These are phyloP conservation scores for Limnomonas spitsbergensis DNA, from an alignment of 139 green algal species.

Conservation along the genomic window DNA sequence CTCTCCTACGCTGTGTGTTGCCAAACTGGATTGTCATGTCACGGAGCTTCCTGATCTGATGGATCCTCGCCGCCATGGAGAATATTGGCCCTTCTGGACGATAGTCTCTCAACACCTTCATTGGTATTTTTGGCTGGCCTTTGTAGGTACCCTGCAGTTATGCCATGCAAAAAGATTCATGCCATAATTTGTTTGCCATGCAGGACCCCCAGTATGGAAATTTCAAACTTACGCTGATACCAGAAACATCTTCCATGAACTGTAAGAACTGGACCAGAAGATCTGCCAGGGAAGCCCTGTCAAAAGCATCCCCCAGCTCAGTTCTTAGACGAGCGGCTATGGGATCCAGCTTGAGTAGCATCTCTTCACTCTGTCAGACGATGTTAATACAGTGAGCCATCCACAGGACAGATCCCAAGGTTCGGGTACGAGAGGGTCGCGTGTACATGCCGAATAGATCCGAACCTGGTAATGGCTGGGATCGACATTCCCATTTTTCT, in stretches of 20 bases:
- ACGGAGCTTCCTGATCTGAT: slow-evolving; percentile 48
- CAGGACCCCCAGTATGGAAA: background rate
- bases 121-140: slow-evolving; percentile 45
- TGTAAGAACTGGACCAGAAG: slow-evolving; percentile 68
- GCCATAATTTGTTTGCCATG: background rate
- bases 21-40: slow-evolving; percentile 61
- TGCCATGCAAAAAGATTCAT: background rate
- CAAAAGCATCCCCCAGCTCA: slow-evolving; percentile 40
- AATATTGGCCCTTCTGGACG: slow-evolving; percentile 49
- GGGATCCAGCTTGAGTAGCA: slow-evolving; percentile 36
- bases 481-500: slow-evolving; percentile 3
- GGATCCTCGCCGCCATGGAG: slow-evolving; percentile 49
- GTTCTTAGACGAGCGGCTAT: slow-evolving; percentile 1
- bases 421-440: too few relatives aligned
- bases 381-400: background rate
- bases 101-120: slow-evolving; percentile 40
- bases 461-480: slow-evolving; percentile 1
- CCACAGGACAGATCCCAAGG: slow-evolving; percentile 1
- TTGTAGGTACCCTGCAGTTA: slow-evolving; percentile 36
- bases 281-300: slow-evolving; percentile 47
- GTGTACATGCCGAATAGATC: background rate
- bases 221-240: slow-evolving; percentile 51
- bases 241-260: slow-evolving; percentile 79
- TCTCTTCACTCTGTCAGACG: slow-evolving; percentile 51
- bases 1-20: slow-evolving; percentile 50